phyloP scores from a whole-genome alignment of 2,329 filamentous ascomycete species.

The Fusarium citri region DNA sequence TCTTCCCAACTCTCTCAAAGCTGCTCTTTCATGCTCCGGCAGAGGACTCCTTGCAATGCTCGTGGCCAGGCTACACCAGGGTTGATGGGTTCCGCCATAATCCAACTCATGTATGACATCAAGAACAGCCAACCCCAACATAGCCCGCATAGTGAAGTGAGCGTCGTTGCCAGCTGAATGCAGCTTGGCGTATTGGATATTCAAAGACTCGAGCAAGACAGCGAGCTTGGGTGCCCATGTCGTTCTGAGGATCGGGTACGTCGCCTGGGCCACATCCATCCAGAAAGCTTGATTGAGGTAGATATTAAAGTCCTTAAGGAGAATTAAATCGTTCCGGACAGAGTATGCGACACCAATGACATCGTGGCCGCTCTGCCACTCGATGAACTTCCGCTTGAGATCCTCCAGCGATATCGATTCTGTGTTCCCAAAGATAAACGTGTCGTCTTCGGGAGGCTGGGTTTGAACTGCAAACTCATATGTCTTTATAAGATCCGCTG shows the following conservation, averaged over 20 bases:
- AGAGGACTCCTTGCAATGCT: slow-evolving; percentile 10
- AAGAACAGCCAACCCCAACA: slow-evolving; percentile 56
- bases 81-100: neutral
- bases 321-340: neutral
- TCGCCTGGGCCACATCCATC: slow-evolving; percentile 15
- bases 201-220: neutral
- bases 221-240: neutral
- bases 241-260: slow-evolving; percentile 1
- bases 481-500: neutral
- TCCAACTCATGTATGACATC: slow-evolving; percentile 41
- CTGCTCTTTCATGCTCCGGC: neutral
- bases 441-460: neutral
- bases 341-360: slow-evolving; percentile 10
- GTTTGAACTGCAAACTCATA: slow-evolving; percentile 18
- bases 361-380: neutral
- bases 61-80: slow-evolving; percentile 17
- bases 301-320: slow-evolving; percentile 3
- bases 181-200: slow-evolving; percentile 6
- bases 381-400: neutral
- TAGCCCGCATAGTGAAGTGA: slow-evolving; percentile 47
- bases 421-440: slow-evolving; percentile 16
- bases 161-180: slow-evolving; percentile 49
- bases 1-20: neutral
- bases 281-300: neutral
- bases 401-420: neutral